A percentile compares a stretch with the other conserved stretches of the same genome.
Conservation (phyloP, 768 basidiomycete genomes). For the Xerocomellus amylosporus region DNA sequence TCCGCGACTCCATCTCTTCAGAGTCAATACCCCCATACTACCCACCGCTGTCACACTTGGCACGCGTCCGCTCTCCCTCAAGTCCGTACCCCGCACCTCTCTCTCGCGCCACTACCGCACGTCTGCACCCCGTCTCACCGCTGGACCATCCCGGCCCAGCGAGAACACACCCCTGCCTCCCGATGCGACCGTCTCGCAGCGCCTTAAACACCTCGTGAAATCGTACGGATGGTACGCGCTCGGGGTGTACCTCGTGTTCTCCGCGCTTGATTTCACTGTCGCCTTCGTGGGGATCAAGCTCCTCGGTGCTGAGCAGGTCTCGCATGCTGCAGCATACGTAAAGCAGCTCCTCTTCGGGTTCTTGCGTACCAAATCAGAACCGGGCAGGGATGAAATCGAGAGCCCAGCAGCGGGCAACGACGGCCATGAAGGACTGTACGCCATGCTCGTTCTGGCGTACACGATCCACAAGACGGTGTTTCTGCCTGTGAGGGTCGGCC, state of each 20-base stretch:
- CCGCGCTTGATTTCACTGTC: conserved; percentile 76
- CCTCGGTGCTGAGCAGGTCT: conserved; percentile 88
- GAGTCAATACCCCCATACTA: conserved; percentile 46
- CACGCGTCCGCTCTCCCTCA: conserved; percentile 20
- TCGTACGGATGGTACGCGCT: conserved; percentile 96
- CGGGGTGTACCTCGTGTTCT: conserved; percentile 78
- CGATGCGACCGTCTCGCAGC: conserved; percentile 59
- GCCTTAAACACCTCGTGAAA: conserved; percentile 79
- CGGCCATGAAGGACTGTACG: conserved; percentile 77
- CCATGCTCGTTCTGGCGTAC: conserved; percentile 91
- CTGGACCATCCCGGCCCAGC: conserved; percentile 24
- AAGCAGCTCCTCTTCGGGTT: conserved; percentile 48
- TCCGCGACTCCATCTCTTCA: conserved; percentile 46
- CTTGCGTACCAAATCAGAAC: conserved; percentile 54
- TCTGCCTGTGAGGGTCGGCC: conserved; percentile 82
- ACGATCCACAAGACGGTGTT: conserved; percentile 94
- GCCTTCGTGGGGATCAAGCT: conserved; percentile 83
- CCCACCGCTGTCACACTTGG: conserved; percentile 44
- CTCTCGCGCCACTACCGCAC: conserved; percentile 45
- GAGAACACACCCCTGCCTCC: conserved; percentile 36
- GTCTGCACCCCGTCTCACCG: conserved; percentile 47
- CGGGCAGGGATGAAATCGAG: conserved; percentile 65
- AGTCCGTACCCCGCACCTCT: conserved; percentile 12
- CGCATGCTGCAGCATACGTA: conserved; percentile 56
- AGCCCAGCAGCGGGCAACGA: conserved; percentile 30